These are phyloP conservation scores for Rhynchospora breviuscula DNA, from an alignment of 176 grass and related monocot genomes.

Conservation along the genomic window DNA sequence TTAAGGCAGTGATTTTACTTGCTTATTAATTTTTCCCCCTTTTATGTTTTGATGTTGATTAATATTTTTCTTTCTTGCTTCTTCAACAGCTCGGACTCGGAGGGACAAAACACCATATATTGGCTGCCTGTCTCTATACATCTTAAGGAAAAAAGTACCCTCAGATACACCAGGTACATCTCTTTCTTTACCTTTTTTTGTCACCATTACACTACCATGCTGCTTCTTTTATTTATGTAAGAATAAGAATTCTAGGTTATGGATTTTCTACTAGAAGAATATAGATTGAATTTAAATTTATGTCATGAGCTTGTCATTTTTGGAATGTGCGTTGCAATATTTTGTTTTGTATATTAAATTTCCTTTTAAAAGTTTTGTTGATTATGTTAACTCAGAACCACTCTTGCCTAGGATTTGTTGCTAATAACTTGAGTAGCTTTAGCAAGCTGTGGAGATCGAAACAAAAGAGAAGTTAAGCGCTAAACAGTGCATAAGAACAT, in stretches of 20 bases:
- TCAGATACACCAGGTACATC: background rate
- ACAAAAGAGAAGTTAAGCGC: too few species aligned
- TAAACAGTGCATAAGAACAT: too few species aligned
- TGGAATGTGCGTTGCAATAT: background rate
- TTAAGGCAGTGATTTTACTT: background rate
- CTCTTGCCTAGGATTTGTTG: too few species aligned
- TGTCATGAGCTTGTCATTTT: background rate
- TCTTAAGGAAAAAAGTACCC: background rate
- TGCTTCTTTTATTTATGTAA: background rate
- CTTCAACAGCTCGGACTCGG: background rate
- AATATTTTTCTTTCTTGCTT: background rate
- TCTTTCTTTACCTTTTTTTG: too few species aligned
- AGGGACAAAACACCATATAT: background rate
- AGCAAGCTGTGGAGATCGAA: too few species aligned
- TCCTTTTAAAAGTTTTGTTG: too few species aligned
- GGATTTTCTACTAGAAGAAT: background rate
- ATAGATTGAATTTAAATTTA: too few species aligned
- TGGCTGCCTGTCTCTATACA: background rate
- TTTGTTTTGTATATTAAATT: too few species aligned
- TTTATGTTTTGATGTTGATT: background rate
- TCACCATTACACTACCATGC: too few species aligned
- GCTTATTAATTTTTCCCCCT: too few species aligned
- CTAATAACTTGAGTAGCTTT: too few species aligned
- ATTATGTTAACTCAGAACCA: too few species aligned
- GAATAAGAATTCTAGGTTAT: background rate